Conservation (phyloP, 2,329 filamentous ascomycete species). For the Cladorrhinum sp. region DNA sequence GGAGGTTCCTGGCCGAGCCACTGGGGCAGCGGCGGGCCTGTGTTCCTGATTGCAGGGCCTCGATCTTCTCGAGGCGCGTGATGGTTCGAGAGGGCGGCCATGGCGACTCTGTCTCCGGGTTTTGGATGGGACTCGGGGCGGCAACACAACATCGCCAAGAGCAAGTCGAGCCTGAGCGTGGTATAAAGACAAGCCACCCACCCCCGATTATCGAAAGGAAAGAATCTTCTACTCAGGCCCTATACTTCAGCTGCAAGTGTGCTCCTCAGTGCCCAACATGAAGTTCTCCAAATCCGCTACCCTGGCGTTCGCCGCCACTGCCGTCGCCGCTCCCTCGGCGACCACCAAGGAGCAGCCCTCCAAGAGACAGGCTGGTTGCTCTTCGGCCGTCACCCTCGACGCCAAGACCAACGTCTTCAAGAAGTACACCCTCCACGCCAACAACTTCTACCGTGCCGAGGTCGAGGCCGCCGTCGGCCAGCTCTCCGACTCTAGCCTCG, state of each 20-base stretch:
- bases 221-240: slow-evolving; percentile 14
- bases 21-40: slow-evolving; percentile 31
- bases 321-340: slow-evolving; percentile 33
- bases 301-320: slow-evolving; percentile 36
- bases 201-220: slow-evolving; percentile 12
- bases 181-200: slow-evolving; percentile 29
- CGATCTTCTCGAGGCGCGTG: slow-evolving; percentile 7
- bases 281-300: slow-evolving; percentile 36
- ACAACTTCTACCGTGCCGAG: slow-evolving; percentile 38
- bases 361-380: slow-evolving; percentile 32
- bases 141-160: slow-evolving; percentile 9
- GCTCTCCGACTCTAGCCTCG: slow-evolving; percentile 32
- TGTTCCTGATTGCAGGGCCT: slow-evolving; percentile 34
- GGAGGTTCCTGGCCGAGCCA: slow-evolving; percentile 31
- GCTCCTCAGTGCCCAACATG: slow-evolving; percentile 30
- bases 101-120: background rate
- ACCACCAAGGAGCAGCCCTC: slow-evolving; percentile 31
- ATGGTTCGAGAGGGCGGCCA: slow-evolving; percentile 5
- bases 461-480: slow-evolving; percentile 34
- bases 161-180: slow-evolving; percentile 5
- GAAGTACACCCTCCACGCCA: slow-evolving; percentile 40
- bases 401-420: slow-evolving; percentile 38
- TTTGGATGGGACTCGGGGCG: slow-evolving; percentile 8
- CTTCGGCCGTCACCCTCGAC: slow-evolving; percentile 37
- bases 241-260: slow-evolving; percentile 18